phyloP scores from a whole-genome alignment of 2,329 filamentous ascomycete genomes.

The Fusarium oxysporum region DNA sequence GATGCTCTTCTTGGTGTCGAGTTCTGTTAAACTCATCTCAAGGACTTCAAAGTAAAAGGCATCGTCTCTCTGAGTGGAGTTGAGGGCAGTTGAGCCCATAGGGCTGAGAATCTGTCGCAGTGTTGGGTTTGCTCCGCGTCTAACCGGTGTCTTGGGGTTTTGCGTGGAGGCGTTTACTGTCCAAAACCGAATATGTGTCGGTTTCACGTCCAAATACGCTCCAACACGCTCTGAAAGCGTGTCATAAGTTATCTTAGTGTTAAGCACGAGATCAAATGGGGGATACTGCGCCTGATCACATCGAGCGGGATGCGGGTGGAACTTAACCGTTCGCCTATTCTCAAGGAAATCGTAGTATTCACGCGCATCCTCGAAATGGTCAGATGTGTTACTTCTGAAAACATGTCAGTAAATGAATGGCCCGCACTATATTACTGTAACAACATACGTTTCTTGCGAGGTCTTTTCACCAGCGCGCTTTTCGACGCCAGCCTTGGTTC shows the following conservation, averaged over 20 bases:
- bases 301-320: slow-evolving; percentile 73
- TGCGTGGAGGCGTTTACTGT: slow-evolving; percentile 82
- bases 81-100: slow-evolving; percentile 74
- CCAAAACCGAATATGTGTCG: slow-evolving; percentile 91
- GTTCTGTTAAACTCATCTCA: slow-evolving; percentile 92
- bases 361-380: slow-evolving; percentile 76
- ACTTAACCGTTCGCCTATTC: slow-evolving; percentile 83
- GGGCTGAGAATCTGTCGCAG: slow-evolving; percentile 83
- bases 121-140: slow-evolving; percentile 76
- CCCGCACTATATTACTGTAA: background rate
- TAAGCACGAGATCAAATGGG: slow-evolving; percentile 81
- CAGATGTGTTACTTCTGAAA: slow-evolving; percentile 49
- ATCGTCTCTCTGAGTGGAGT: slow-evolving; percentile 77
- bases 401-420: slow-evolving; percentile 20
- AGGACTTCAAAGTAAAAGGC: slow-evolving; percentile 91
- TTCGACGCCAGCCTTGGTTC: slow-evolving; percentile 57
- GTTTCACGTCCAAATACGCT: slow-evolving; percentile 78
- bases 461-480: slow-evolving; percentile 46
- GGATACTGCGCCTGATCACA: slow-evolving; percentile 69
- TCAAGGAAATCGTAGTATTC: slow-evolving; percentile 94
- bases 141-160: slow-evolving; percentile 82
- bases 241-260: slow-evolving; percentile 90
- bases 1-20: slow-evolving; percentile 90
- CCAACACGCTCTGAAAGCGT: slow-evolving; percentile 86
- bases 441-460: slow-evolving; percentile 49